A percentile compares a stretch with the other conserved stretches of the same genome.
phyloP scores from a whole-genome alignment of 108 stramenopile species.

The Mediolabrus comicus region DNA sequence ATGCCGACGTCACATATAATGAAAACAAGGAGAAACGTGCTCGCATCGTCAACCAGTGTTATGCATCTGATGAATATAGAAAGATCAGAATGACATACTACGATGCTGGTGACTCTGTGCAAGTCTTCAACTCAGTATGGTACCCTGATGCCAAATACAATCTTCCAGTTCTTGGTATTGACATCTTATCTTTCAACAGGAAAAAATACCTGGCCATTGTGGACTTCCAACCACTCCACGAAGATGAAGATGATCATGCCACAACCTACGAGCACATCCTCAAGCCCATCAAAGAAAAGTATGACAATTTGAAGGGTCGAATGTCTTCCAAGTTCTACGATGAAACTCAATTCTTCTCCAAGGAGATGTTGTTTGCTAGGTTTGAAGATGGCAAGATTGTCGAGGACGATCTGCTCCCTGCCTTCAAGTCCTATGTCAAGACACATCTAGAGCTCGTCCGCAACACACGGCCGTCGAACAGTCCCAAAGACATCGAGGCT shows the following conservation, averaged over 20 bases:
- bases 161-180: constrained; percentile 92
- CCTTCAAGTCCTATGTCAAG: constrained; percentile 80
- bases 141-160: constrained; percentile 92
- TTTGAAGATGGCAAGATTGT: constrained; percentile 83
- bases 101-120: constrained; percentile 91
- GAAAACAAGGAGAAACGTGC: constrained; percentile 72
- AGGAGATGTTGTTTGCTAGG: constrained; percentile 91
- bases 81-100: constrained; percentile 96
- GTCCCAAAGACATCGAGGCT: constrained; percentile 9
- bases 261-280: constrained; percentile 64
- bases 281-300: constrained; percentile 84
- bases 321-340: constrained; percentile 94
- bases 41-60: constrained; percentile 76
- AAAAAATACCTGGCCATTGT: constrained; percentile 91
- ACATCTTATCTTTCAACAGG: constrained; percentile 88
- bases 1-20: constrained; percentile 66
- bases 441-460: constrained; percentile 66
- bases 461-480: constrained; percentile 23
- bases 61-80: constrained; percentile 74
- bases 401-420: constrained; percentile 73
- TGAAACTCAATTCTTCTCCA: constrained; percentile 91
- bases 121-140: constrained; percentile 95
- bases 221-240: constrained; percentile 93
- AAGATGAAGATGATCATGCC: constrained; percentile 72
- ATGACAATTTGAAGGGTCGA: constrained; percentile 80